These are phyloP conservation scores for Alternaria brassicicola DNA, from an alignment of 2,329 filamentous ascomycete genomes.

Conservation along the genomic window DNA sequence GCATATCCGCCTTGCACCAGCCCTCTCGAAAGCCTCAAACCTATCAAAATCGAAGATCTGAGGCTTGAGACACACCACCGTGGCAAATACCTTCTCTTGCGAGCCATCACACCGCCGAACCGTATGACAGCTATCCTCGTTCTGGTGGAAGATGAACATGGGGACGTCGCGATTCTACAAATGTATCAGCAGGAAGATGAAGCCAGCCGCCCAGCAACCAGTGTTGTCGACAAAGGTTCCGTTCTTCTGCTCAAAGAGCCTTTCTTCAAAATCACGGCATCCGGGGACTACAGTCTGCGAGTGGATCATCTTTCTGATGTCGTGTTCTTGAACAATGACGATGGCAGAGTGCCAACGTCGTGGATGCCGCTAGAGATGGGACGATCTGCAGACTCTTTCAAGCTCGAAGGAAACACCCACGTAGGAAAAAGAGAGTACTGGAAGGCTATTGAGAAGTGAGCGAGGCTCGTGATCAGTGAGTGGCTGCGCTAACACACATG, in stretches of 20 bases:
- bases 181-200: conserved; percentile 46
- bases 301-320: conserved; percentile 62
- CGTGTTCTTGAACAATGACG: conserved; percentile 43
- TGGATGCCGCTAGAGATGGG: conserved; percentile 38
- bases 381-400: conserved; percentile 12
- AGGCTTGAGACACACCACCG: conserved; percentile 51
- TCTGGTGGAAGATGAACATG: conserved; percentile 16
- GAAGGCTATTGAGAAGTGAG: conserved; percentile 22
- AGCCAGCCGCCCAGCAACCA: conserved; percentile 26
- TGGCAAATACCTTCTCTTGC: conserved; percentile 44
- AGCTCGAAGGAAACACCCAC: conserved; percentile 17
- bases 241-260: conserved; percentile 54
- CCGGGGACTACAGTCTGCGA: conserved; percentile 54
- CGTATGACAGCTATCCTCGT: conserved; percentile 15
- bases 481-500: conserved; percentile 42
- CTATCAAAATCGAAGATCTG: conserved; percentile 41
- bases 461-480: background rate
- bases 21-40: conserved; percentile 16
- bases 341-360: conserved; percentile 50
- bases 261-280: conserved; percentile 53
- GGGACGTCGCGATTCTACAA: conserved; percentile 8
- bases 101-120: conserved; percentile 34
- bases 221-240: conserved; percentile 41
- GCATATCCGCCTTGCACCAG: conserved; percentile 26
- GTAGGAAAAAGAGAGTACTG: conserved; percentile 19